Conservation (phyloP, 2,329 filamentous ascomycete species). For the Gyromitra esculenta region DNA sequence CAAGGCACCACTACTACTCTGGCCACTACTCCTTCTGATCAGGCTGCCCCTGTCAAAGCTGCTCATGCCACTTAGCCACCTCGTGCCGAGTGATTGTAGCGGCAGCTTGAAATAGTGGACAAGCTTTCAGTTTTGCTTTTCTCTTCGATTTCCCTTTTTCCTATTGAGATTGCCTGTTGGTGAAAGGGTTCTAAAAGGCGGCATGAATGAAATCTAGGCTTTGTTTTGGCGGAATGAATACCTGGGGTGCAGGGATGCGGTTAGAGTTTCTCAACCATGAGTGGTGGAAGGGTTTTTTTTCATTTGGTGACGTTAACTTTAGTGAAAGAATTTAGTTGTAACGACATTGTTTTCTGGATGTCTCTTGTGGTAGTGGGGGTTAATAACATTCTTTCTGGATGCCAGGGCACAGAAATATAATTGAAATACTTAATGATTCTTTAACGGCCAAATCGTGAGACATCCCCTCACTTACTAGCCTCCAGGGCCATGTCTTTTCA, state of each 20-base stretch:
- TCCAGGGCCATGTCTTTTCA: neutral
- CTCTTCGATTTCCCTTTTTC: neutral
- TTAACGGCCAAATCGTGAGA: neutral
- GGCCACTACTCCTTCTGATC: neutral
- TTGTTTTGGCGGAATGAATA: slow-evolving; percentile 17
- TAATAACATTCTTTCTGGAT: slow-evolving; percentile 1
- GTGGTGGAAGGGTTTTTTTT: slow-evolving; percentile 6
- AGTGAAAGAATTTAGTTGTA: neutral
- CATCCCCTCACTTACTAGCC: neutral
- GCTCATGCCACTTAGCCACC: neutral
- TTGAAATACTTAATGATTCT: neutral
- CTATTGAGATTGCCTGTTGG: neutral
- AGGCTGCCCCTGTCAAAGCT: neutral
- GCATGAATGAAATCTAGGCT: slow-evolving; percentile 1
- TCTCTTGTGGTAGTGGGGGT: neutral
- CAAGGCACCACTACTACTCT: neutral
- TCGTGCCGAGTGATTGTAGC: neutral
- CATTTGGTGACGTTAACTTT: slow-evolving; percentile 1
- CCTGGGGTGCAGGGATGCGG: neutral
- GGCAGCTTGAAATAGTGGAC: neutral
- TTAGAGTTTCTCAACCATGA: neutral
- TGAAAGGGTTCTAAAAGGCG: neutral
- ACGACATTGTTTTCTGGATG: neutral
- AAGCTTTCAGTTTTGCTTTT: neutral
- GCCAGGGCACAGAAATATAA: neutral